Base-by-base conservation (phyloP, 345 rosid species). In the Corchorus olitorius region DNA sequence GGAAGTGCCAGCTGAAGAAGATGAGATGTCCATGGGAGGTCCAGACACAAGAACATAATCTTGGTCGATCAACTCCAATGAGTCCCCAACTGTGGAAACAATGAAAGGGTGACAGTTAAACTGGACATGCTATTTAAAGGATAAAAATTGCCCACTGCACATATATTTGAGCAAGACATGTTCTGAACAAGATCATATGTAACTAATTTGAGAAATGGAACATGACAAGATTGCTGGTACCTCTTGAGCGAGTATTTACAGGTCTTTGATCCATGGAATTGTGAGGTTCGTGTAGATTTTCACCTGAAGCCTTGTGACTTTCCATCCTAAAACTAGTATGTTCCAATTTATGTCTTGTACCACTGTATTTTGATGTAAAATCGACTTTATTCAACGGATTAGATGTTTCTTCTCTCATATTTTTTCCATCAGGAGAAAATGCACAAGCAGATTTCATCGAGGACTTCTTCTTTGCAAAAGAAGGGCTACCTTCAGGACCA, bases 31-130 rank as follows among this genome's bases (percentile, higher is more conserved):
- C 84, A 85, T 75, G 55, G 94, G 88, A 22, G 99, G 97, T 76
- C 95, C 91, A 84, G 94, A 88, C 48, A 96, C 95, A 27, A 96
- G 55, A 85, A 96, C 98, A 62, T 83, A 96, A 67, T 96, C 99
- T 82, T 90, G 97, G 85, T 94, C 98, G 76, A 90, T 89, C 79
- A 85, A 80, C 86, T 93, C 99, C 83, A 87, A 77, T 41, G 92
- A 91, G 78, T 93, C 95, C 53, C 81, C 86, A 66, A 84, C 98
- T 92, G 87, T 64, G 75, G 15, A 68, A 66, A 48, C 60, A 65
- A 67, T 19, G 61, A 73, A 72, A 33, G 34, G 54, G 58, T n/a
- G 70, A 50, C 34, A 46, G 64, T 75, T 37, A 34, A 72, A 78
- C 70, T 22, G 69, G 37, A 81, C 4, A 10, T 74, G 48, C 35